phyloP scores from a whole-genome alignment of 768 basidiomycete species.

The Russula foetens region DNA sequence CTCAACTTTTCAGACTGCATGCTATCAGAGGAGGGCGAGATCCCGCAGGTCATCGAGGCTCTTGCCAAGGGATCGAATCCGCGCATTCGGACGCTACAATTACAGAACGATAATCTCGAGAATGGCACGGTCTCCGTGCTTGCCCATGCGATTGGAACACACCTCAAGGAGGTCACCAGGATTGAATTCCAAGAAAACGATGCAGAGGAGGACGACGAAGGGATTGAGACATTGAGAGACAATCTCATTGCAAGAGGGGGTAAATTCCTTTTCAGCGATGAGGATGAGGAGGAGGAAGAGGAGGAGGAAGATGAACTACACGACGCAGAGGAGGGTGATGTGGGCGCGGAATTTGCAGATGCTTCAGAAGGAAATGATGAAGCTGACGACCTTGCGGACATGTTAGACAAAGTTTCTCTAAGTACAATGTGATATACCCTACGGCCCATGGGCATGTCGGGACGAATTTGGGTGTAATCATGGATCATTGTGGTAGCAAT shows the following conservation, averaged over 20 bases:
- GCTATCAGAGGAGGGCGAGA: conserved; percentile 72
- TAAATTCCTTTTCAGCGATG: conserved; percentile 58
- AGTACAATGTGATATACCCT: background rate
- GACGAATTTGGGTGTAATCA: background rate
- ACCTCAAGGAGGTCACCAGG: conserved; percentile 48
- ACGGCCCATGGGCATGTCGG: background rate
- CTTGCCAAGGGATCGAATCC: conserved; percentile 65
- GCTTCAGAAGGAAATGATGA: conserved; percentile 26
- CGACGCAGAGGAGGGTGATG: conserved; percentile 26
- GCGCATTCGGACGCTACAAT: conserved; percentile 63
- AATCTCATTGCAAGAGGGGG: conserved; percentile 60
- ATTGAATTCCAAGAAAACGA: conserved; percentile 93
- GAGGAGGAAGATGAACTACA: conserved; percentile 41
- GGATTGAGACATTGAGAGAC: conserved; percentile 43
- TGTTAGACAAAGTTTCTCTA: conserved; percentile 52
- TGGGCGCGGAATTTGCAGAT: conserved; percentile 22
- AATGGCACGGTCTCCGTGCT: conserved; percentile 61
- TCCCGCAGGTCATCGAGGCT: conserved; percentile 53
- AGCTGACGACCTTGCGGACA: conserved; percentile 44
- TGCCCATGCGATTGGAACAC: conserved; percentile 55
- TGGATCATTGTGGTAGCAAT: background rate
- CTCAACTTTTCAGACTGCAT: conserved; percentile 93
- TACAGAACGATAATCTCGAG: conserved; percentile 93
- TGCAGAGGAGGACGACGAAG: conserved; percentile 66
- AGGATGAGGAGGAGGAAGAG: conserved; percentile 78